Conservation (phyloP, 192 early-diverging fungal genomes). For the Funneliformis geosporum region DNA sequence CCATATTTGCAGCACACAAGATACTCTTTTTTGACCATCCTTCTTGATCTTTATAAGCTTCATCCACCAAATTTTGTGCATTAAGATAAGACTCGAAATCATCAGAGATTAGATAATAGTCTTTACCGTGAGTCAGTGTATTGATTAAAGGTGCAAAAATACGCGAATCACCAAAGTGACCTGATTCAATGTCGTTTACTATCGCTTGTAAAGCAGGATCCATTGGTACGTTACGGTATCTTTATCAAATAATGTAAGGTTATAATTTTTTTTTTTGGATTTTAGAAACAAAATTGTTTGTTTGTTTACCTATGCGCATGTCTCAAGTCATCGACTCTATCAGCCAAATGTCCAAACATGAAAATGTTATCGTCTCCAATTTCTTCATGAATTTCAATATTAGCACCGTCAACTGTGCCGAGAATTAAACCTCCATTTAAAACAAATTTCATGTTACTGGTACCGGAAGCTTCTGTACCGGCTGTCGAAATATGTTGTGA, state of each 20-base stretch:
- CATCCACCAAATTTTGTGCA: slow-evolving; percentile 80
- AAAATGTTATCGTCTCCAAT: slow-evolving; percentile 98
- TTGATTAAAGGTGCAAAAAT: slow-evolving; percentile 80
- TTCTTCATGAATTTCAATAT: slow-evolving; percentile 98
- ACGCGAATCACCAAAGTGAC: slow-evolving; percentile 79
- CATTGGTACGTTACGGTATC: slow-evolving; percentile 74
- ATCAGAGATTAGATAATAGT: slow-evolving; percentile 83
- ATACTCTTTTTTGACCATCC: slow-evolving; percentile 92
- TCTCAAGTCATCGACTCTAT: slow-evolving; percentile 92
- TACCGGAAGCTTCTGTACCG: slow-evolving; percentile 98
- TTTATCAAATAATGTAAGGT: slow-evolving; percentile 20
- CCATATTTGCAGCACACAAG: slow-evolving; percentile 87
- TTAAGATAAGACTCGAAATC: slow-evolving; percentile 88
- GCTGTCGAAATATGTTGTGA: slow-evolving; percentile 99
- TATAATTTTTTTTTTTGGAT: neutral
- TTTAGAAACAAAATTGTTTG: neutral
- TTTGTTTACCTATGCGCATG: slow-evolving; percentile 71
- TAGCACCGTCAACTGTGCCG: slow-evolving; percentile 97
- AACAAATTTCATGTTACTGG: slow-evolving; percentile 99
- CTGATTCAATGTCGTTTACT: slow-evolving; percentile 76
- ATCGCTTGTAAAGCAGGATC: slow-evolving; percentile 81
- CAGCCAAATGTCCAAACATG: slow-evolving; percentile 90
- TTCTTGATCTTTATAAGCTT: slow-evolving; percentile 78
- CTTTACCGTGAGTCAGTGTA: slow-evolving; percentile 79
- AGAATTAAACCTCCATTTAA: slow-evolving; percentile 97